Percentiles rank a stretch among this genome's conserved stretches.
phyloP scores from a whole-genome alignment of 768 basidiomycete species.

The Auriculariales sp. region DNA sequence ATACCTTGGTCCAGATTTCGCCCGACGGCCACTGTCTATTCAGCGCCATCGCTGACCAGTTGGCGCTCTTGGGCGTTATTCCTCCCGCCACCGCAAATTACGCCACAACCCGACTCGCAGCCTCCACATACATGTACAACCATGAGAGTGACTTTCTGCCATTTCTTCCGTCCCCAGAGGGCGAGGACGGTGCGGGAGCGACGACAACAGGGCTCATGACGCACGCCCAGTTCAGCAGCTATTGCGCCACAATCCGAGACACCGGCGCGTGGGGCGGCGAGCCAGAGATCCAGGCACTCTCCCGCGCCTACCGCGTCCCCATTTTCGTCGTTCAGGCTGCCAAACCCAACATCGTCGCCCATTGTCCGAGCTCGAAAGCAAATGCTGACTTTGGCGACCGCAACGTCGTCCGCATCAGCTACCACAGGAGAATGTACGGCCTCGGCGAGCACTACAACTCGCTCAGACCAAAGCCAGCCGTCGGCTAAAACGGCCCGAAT shows the following conservation, averaged over 20 bases:
- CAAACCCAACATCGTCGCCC: slow-evolving; percentile 69
- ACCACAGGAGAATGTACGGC: slow-evolving; percentile 88
- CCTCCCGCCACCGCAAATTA: slow-evolving; percentile 46
- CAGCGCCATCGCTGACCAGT: slow-evolving; percentile 87
- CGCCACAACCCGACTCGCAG: slow-evolving; percentile 43
- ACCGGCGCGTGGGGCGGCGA: slow-evolving; percentile 96
- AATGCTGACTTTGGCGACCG: slow-evolving; percentile 16
- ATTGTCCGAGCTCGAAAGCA: slow-evolving; percentile 37
- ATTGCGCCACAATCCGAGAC: slow-evolving; percentile 64
- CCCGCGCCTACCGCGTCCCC: slow-evolving; percentile 63
- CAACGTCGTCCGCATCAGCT: slow-evolving; percentile 60
- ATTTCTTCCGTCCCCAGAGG: slow-evolving; percentile 63
- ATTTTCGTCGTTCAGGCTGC: slow-evolving; percentile 86
- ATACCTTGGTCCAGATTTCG: slow-evolving; percentile 44
- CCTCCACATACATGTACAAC: slow-evolving; percentile 64
- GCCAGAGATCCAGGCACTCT: slow-evolving; percentile 87
- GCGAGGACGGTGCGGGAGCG: slow-evolving; percentile 55
- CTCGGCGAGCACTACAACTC: slow-evolving; percentile 96
- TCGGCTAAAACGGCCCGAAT: background rate
- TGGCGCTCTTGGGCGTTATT: slow-evolving; percentile 55
- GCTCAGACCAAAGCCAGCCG: slow-evolving; percentile 35
- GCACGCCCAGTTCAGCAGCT: slow-evolving; percentile 44
- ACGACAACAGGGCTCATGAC: slow-evolving; percentile 60
- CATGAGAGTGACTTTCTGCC: slow-evolving; percentile 88
- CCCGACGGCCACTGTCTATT: slow-evolving; percentile 96